Base-by-base conservation (phyloP, 2,329 filamentous ascomycete genomes). In the Decorospora gaudefroyi region DNA sequence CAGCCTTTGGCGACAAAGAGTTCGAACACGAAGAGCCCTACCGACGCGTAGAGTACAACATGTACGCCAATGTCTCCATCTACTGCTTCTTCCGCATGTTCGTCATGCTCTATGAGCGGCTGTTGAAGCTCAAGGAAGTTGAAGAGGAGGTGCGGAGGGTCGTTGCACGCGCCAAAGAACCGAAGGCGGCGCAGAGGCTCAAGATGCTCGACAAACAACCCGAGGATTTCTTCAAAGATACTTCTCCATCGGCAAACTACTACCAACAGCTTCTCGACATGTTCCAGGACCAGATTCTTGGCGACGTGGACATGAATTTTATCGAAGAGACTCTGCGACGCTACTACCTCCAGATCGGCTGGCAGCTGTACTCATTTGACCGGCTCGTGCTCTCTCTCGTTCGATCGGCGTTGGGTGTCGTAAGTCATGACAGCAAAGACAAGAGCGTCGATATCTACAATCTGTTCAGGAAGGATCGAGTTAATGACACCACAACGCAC, bases 51-150 rank as follows among this genome's bases (percentile, higher is more conserved):
- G 85, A 83, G 72, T 95, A 90, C 75, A 92, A 92, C 66, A 83
- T 97, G 67, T 99, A 95, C 74, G 86, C 86, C 68, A 97, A 96
- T 69, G 82, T 90, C 61, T 89, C 87, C 3, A 86, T 99, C 47
- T 96, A 90, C 67, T 91, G 93, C 71, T 97, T 99, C 78, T 87
- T 99, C 75, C 88, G 87, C 57, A 85, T 96, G 49, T 93, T 99
- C 68, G 84, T 96, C 65, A 87, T 87, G n/a, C 76, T 99, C 4
- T 97, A 96, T 72, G 83, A 85, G 61, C 85, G 93, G 27, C 78
- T 99, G 10, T 78, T 86, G 51, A 87, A 87, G 49, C 83, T 97
- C 69, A 97, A 97, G 74, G 78, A 85, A 46, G 86, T 86, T 63
- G 87, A 88, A 59, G 78, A 81, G 3, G 81, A 85, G 30, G 91